Conservation (phyloP, 1,139 yeast species). For the Suhomyces anneliseae region DNA sequence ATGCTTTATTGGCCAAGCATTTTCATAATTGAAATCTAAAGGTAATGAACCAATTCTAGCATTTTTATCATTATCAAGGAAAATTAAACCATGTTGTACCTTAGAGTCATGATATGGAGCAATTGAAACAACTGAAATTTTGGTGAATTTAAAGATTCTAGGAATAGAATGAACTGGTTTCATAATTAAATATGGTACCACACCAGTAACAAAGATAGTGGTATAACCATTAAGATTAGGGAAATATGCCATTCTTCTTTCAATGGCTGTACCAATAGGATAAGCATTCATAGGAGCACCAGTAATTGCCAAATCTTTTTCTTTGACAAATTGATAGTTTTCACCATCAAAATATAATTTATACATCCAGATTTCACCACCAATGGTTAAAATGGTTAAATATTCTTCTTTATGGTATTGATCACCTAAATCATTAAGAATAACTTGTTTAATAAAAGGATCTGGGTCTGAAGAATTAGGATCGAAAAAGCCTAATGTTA, state of each 20-base stretch:
- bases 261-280: slow-evolving; percentile 65
- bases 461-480: slow-evolving; percentile 64
- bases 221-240: slow-evolving; percentile 58
- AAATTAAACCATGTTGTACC: slow-evolving; percentile 58
- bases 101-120: slow-evolving; percentile 48
- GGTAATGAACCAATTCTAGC: slow-evolving; percentile 72
- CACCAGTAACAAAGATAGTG: slow-evolving; percentile 73
- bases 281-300: slow-evolving; percentile 82
- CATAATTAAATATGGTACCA: slow-evolving; percentile 65
- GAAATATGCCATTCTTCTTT: slow-evolving; percentile 64
- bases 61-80: slow-evolving; percentile 68
- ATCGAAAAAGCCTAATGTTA: slow-evolving; percentile 57
- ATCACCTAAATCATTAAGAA: slow-evolving; percentile 69
- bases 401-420: slow-evolving; percentile 52
- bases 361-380: slow-evolving; percentile 75
- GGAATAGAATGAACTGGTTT: slow-evolving; percentile 68
- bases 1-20: slow-evolving; percentile 60
- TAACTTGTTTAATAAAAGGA: slow-evolving; percentile 71
- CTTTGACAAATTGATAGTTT: slow-evolving; percentile 48
- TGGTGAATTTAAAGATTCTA: slow-evolving; percentile 65
- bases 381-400: slow-evolving; percentile 69
- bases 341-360: slow-evolving; percentile 56
- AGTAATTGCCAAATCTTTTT: slow-evolving; percentile 49
- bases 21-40: slow-evolving; percentile 54
- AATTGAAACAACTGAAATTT: slow-evolving; percentile 62